Evolutionary conservation across 768 basidiomycete genomes (phyloP).

Genomic region (Leccinum olivaceopallidum): DNA sequence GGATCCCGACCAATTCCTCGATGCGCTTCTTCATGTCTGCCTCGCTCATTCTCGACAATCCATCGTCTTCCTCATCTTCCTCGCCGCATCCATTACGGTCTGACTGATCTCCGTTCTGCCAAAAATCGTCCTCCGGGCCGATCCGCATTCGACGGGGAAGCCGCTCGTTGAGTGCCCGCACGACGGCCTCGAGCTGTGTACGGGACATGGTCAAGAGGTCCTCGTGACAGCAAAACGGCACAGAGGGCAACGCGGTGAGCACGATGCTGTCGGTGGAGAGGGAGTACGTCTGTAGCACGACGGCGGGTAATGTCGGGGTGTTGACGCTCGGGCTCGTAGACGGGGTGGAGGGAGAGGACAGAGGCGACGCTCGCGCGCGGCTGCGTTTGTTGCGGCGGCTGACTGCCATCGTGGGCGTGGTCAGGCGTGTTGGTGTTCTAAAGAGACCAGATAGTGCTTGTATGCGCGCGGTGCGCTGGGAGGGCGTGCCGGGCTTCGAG

Average conservation of each 20-base stretch:
- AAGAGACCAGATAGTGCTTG: constrained; percentile 22
- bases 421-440: constrained; percentile 26
- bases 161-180: constrained; percentile 52
- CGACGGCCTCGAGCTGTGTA: constrained; percentile 51
- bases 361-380: constrained; percentile 10
- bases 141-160: constrained; percentile 56
- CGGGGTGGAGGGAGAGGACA: constrained; percentile 8
- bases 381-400: constrained; percentile 24
- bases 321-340: constrained; percentile 8
- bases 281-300: constrained; percentile 64
- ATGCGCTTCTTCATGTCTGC: constrained; percentile 52
- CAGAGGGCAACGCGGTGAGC: constrained; percentile 56
- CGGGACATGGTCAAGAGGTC: constrained; percentile 68
- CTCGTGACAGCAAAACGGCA: constrained; percentile 75
- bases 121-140: constrained; percentile 36
- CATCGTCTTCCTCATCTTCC: constrained; percentile 11
- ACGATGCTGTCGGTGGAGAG: constrained; percentile 51
- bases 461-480: constrained; percentile 12
- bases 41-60: constrained; percentile 34
- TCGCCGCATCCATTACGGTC: not conserved
- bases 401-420: constrained; percentile 20
- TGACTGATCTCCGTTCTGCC: constrained; percentile 6
- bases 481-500: constrained; percentile 10
- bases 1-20: constrained; percentile 62
- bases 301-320: constrained; percentile 30